phyloP scores from a whole-genome alignment of 371 early-diverging fungal genomes.

The Apophysomyces ossiformis region DNA sequence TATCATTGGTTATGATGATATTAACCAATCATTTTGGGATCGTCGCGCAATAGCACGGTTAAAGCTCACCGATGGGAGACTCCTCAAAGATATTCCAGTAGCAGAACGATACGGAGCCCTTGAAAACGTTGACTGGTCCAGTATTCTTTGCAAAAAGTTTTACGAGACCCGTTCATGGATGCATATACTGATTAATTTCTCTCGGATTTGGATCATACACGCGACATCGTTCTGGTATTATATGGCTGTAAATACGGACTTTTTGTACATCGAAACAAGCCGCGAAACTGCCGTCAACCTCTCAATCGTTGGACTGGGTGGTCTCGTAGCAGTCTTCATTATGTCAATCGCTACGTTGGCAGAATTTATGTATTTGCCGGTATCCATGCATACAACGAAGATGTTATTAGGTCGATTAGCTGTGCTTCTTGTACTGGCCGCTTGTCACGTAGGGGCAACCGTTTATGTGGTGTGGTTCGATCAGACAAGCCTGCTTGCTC shows the following conservation, averaged over 20 bases:
- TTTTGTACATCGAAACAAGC: constrained; percentile 53
- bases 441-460: constrained; percentile 67
- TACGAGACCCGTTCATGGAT: constrained; percentile 84
- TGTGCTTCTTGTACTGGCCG: constrained; percentile 60
- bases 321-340: constrained; percentile 70
- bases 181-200: constrained; percentile 84
- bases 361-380: constrained; percentile 73
- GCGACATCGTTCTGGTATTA: constrained; percentile 82
- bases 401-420: constrained; percentile 64
- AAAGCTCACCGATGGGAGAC: constrained; percentile 54
- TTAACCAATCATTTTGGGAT: constrained; percentile 89
- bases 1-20: constrained; percentile 89
- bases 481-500: constrained; percentile 42
- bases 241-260: constrained; percentile 74
- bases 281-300: constrained; percentile 54
- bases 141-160: constrained; percentile 81
- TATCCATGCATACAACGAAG: constrained; percentile 52
- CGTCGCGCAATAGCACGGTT: constrained; percentile 69
- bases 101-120: constrained; percentile 66
- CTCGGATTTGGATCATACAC: constrained; percentile 88
- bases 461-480: constrained; percentile 59
- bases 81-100: constrained; percentile 66
- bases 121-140: constrained; percentile 68
- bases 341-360: constrained; percentile 68
- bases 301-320: constrained; percentile 75